Evolutionary conservation across 2,329 filamentous ascomycete genomes (phyloP), one percentile per base, ranked within the genome.

Genomic region (Aspergillus novofumigatus): DNA sequence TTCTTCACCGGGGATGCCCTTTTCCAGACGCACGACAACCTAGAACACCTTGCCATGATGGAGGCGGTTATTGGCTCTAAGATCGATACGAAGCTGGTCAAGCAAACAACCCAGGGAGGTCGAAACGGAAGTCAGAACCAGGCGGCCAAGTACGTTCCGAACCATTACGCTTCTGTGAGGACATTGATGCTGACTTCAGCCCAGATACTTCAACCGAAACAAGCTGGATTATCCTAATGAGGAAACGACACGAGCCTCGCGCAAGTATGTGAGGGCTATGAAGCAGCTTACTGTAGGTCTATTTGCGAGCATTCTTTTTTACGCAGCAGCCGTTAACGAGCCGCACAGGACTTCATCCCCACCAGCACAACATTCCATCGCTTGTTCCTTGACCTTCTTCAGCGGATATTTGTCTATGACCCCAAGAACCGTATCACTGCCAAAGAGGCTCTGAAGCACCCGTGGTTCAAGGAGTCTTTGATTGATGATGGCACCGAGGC

Each of bases 1-100:
- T 88, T 87, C 69, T 87, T 85, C 74, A 88, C 85, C 0, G 85
- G 85, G 9, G 85, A 88, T 69, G 85, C 85, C 47, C 75, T 88
- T 2, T 88, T 88, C 74, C 85, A 88, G 68, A 87, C 85, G 0
- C 85, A 87, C 67, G 85, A 88, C 70, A 87, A 87, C 61, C 78
- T 86, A 32, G 85, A 87, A 68, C 85, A 88, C 69, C 78, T 88
- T 49, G 85, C 84, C 41, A 88, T 88, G 85, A 88, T 88, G 85
- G 85, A 88, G 70, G 78, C 80, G 10, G 83, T 86, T 8, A 85
- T 83, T 66, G 80, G 79, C 44, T 74, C 76, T 49, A 81, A 80
- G 62, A 80, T 86, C 47, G 83, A 86, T 58, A 69, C 78, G 7
- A 79, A 80, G 35, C 72, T 86, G 26, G 78, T 86, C 54, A 77